Evolutionary conservation across 306 rosid genomes (phyloP).

Genomic region (Vigna angularis): DNA sequence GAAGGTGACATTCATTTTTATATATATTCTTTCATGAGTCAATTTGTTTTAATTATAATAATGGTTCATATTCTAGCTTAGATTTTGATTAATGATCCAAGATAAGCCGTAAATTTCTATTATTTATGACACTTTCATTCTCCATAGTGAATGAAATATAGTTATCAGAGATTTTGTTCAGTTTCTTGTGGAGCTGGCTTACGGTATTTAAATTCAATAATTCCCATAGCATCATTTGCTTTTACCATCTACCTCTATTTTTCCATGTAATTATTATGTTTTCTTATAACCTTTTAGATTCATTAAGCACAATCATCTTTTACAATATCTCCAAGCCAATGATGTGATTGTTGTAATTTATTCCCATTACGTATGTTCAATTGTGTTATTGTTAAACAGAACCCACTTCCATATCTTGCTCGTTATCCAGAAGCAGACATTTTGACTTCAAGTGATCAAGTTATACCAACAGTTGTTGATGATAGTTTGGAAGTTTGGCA

Average conservation of each 20-base stretch:
- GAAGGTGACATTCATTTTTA: conserved; percentile 62
- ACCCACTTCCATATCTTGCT: conserved; percentile 96
- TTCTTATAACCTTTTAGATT: conserved; percentile 5
- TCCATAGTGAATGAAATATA: conserved; percentile 4
- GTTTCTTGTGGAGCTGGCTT: conserved; percentile 20
- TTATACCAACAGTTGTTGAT: conserved; percentile 87
- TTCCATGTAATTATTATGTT: conserved; percentile 9
- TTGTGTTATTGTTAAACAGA: conserved; percentile 64
- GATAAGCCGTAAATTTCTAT: conserved; percentile 20
- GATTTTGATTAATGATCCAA: conserved; percentile 22
- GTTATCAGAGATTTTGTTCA: conserved; percentile 13
- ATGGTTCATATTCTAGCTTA: conserved; percentile 15
- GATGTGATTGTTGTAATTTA: conserved; percentile 20
- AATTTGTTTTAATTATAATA: conserved; percentile 16
- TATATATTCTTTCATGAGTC: conserved; percentile 1
- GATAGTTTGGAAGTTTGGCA: conserved; percentile 84
- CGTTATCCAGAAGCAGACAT: conserved; percentile 91
- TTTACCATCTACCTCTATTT: conserved; percentile 20
- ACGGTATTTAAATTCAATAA: conserved; percentile 9
- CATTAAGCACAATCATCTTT: background rate
- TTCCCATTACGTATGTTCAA: conserved; percentile 41
- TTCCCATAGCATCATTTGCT: background rate
- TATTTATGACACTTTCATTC: conserved; percentile 23
- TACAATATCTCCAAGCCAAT: conserved; percentile 30
- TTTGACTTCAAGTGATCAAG: conserved; percentile 93